A percentile compares a stretch with the other conserved stretches of the same genome.
Evolutionary conservation across 1,284 basidiomycete species (phyloP).

Genomic region (Somion occarium): DNA sequence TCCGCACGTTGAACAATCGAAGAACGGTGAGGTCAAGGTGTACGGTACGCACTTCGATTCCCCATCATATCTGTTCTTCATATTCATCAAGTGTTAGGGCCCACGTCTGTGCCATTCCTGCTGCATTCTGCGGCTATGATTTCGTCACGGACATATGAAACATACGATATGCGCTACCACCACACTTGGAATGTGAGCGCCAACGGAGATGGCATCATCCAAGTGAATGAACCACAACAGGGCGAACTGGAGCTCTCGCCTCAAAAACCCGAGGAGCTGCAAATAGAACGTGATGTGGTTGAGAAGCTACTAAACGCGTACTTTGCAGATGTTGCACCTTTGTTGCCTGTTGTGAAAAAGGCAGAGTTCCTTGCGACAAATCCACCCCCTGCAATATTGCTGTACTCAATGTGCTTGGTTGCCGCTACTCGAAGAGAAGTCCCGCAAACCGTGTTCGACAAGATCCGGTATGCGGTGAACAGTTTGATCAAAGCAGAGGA

Average conservation of each 20-base stretch:
- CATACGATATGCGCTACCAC: constrained; percentile 81
- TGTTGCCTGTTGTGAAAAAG: constrained; percentile 84
- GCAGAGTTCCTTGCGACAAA: constrained; percentile 78
- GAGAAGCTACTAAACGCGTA: constrained; percentile 87
- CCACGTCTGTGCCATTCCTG: constrained; percentile 82
- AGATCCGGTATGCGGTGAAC: constrained; percentile 82
- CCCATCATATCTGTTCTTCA: constrained; percentile 12
- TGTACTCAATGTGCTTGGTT: constrained; percentile 91
- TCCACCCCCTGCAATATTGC: constrained; percentile 73
- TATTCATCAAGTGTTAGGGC: constrained; percentile 48
- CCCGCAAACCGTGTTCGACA: constrained; percentile 79
- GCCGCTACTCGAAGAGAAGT: constrained; percentile 84
- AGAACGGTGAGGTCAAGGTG: constrained; percentile 43
- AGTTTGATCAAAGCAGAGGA: constrained; percentile 86
- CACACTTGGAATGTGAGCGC: constrained; percentile 80
- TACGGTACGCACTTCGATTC: constrained; percentile 44
- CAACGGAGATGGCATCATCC: constrained; percentile 84
- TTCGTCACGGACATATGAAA: constrained; percentile 78
- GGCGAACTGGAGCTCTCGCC: constrained; percentile 50
- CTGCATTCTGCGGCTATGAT: constrained; percentile 87
- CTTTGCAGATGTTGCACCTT: constrained; percentile 81
- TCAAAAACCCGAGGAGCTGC: constrained; percentile 60
- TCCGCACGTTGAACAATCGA: constrained; percentile 23
- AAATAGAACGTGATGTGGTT: constrained; percentile 73
- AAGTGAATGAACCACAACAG: constrained; percentile 63